Evolutionary conservation across 176 grass and related monocot species (phyloP).

Genomic region (Echinochloa phyllopogon): DNA sequence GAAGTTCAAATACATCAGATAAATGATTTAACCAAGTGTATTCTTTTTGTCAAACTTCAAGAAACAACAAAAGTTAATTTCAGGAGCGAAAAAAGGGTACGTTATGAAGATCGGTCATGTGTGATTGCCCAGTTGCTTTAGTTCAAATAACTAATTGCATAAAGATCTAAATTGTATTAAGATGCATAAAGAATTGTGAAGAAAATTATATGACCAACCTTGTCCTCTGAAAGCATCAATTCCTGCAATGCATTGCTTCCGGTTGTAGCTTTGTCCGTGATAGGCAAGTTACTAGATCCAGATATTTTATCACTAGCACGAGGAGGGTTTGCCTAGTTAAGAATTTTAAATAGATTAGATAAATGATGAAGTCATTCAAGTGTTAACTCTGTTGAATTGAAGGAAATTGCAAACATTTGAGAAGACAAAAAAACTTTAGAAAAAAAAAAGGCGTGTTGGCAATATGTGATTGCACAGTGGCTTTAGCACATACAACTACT

Average conservation of each 20-base stretch:
- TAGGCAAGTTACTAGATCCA: conserved; percentile 24
- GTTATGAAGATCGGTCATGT: neutral
- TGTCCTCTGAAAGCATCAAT: conserved; percentile 46
- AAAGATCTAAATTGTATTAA: neutral
- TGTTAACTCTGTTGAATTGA: neutral
- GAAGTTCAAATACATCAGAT: neutral
- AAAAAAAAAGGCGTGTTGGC: neutral
- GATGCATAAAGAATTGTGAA: conserved; percentile 6
- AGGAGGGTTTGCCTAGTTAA: conserved; percentile 32
- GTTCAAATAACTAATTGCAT: conserved; percentile 2
- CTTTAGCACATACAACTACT: conserved; percentile 14
- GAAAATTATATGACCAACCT: conserved; percentile 32
- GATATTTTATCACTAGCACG: conserved; percentile 21
- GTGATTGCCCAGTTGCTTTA: conserved; percentile 1
- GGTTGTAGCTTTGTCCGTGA: conserved; percentile 29
- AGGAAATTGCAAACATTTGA: conserved; percentile 1
- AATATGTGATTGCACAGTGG: conserved; percentile 3
- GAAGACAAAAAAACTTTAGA: conserved; percentile 2
- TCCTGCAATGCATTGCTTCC: conserved; percentile 16
- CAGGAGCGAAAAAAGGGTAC: neutral
- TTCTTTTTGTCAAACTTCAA: neutral
- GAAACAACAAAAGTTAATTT: neutral
- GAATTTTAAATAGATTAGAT: conserved; percentile 23
- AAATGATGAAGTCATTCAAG: neutral
- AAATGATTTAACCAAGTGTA: neutral